Conservation (phyloP, 108 stramenopile species). For the Cyclotella atomus region DNA sequence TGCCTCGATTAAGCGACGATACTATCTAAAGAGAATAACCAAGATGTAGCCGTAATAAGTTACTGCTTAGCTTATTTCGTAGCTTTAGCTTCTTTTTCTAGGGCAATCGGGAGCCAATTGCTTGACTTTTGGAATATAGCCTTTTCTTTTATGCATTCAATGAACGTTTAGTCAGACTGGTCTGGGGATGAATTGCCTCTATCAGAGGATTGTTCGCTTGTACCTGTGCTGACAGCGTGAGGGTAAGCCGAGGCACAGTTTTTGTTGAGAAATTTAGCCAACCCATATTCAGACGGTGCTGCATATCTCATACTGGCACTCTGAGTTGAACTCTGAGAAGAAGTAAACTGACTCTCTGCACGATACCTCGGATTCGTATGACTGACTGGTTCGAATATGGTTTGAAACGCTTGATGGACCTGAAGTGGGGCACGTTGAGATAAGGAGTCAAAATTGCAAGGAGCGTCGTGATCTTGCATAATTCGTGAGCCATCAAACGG, state of each 20-base stretch:
- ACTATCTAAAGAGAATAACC: not conserved
- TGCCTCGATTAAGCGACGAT: slow-evolving; percentile 8
- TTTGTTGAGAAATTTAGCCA: slow-evolving; percentile 5
- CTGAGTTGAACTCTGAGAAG: not conserved
- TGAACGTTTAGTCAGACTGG: slow-evolving; percentile 1
- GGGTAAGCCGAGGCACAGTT: not conserved
- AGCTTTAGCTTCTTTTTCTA: not conserved
- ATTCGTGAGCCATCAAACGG: not conserved
- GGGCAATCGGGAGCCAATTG: not conserved
- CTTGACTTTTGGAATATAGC: not conserved
- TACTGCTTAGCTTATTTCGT: too few species aligned
- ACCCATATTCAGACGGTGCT: not conserved
- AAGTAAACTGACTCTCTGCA: not conserved
- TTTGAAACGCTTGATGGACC: not conserved
- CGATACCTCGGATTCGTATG: not conserved
- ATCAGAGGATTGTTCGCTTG: slow-evolving; percentile 8
- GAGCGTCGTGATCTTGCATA: not conserved
- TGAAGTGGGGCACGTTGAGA: not conserved
- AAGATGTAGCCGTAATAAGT: not conserved
- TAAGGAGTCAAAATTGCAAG: not conserved
- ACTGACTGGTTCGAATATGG: not conserved
- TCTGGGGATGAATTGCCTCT: slow-evolving; percentile 11
- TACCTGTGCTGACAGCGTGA: slow-evolving; percentile 7
- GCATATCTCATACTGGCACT: not conserved
- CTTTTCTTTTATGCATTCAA: not conserved